A percentile compares a stretch with the other conserved stretches of the same genome.
Conservation (phyloP, 2,329 filamentous ascomycete species). For the Acrocalymma vagum region DNA sequence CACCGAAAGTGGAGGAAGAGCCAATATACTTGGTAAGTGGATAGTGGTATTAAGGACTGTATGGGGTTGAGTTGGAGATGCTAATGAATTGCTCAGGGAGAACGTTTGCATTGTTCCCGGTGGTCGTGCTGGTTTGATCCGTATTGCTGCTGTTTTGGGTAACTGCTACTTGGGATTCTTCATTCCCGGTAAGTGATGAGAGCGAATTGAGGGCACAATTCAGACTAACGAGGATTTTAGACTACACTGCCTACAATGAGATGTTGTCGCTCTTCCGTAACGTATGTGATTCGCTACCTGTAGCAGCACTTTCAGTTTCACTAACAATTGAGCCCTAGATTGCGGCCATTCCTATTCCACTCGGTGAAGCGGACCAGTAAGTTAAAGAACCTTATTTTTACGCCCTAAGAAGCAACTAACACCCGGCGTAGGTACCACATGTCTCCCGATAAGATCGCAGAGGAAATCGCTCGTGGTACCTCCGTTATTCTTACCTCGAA, state of each 20-base stretch:
- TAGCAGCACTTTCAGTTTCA: no score
- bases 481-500: constrained; percentile 92
- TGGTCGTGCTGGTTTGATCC: constrained; percentile 89
- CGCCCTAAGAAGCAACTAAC: no score
- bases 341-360: constrained; percentile 62
- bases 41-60: constrained; percentile 3
- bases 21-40: constrained; percentile 79
- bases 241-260: constrained; percentile 98
- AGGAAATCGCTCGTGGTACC: constrained; percentile 83
- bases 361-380: constrained; percentile 83
- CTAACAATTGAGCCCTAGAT: no score
- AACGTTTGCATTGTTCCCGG: constrained; percentile 97
- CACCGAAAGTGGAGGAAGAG: constrained; percentile 87
- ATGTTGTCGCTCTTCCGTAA: constrained; percentile 97
- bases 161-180: constrained; percentile 95
- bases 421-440: no score
- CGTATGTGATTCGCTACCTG: no score
- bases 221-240: constrained; percentile 35
- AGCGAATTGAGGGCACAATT: background rate
- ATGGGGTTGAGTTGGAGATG: no score
- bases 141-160: constrained; percentile 92
- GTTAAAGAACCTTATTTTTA: no score
- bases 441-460: constrained; percentile 89
- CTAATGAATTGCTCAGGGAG: no score
- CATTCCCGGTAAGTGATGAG: constrained; percentile 66